Percentiles rank a stretch among this genome's conserved stretches.
Evolutionary conservation across 305 asterid genomes (phyloP).

Genomic region (Lippia alba): DNA sequence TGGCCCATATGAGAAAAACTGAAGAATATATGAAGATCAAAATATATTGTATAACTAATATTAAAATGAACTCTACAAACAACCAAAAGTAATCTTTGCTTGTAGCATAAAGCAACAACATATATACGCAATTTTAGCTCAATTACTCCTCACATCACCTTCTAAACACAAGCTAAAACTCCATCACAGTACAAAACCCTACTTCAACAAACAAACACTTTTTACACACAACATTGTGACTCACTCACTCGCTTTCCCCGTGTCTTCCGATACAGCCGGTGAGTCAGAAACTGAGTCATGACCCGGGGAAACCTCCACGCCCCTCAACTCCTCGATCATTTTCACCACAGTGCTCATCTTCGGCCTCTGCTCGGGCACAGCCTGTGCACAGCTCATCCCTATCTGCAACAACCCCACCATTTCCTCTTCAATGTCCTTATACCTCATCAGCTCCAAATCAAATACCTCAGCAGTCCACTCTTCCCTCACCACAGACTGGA

Average conservation of each 20-base stretch:
- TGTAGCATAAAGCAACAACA: not conserved
- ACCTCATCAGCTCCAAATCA: conserved; percentile 97
- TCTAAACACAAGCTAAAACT: not conserved
- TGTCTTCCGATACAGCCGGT: conserved; percentile 67
- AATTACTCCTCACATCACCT: not conserved
- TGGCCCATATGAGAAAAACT: too few relatives aligned
- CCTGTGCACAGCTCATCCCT: conserved; percentile 74
- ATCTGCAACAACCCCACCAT: conserved; percentile 95
- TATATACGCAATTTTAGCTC: not conserved
- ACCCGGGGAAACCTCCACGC: conserved; percentile 73
- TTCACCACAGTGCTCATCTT: conserved; percentile 68
- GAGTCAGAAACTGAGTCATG: conserved; percentile 79
- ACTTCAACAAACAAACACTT: not conserved
- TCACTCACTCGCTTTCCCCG: conserved; percentile 66
- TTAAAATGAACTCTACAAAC: too few relatives aligned
- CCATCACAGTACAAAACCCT: not conserved
- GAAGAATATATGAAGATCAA: too few relatives aligned
- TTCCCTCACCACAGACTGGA: conserved; percentile 93
- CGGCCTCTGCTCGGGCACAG: conserved; percentile 76
- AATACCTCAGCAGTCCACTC: conserved; percentile 99
- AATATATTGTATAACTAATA: too few relatives aligned
- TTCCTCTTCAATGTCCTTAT: conserved; percentile 87
- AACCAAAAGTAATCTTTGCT: too few relatives aligned
- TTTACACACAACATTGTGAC: too few relatives aligned
- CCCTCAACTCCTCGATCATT: conserved; percentile 85